Conservation (phyloP, 202 grass and related monocot genomes). For the Zoysia matrella region DNA sequence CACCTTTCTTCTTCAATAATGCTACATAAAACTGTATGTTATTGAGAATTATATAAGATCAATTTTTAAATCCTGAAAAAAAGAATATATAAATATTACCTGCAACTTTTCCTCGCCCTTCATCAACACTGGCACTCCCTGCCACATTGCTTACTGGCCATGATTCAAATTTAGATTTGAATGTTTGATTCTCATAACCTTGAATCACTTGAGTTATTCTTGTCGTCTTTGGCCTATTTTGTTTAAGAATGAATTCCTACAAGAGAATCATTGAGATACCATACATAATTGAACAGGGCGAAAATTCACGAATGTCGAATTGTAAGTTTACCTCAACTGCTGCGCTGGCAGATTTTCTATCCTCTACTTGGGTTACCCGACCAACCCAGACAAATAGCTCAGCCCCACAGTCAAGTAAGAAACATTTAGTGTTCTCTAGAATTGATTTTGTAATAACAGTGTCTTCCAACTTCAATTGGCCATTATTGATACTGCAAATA, state of each 20-base stretch:
- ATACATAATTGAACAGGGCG: slow-evolving; percentile 33
- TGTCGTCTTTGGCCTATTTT: slow-evolving; percentile 77
- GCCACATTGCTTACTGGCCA: slow-evolving; percentile 58
- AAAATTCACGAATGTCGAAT: slow-evolving; percentile 9
- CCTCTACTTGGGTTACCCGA: slow-evolving; percentile 76
- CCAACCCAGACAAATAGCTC: slow-evolving; percentile 95
- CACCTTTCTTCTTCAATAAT: slow-evolving; percentile 80
- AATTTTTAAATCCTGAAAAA: slow-evolving; percentile 16
- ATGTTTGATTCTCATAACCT: slow-evolving; percentile 77
- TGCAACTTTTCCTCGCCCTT: slow-evolving; percentile 90
- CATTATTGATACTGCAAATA: slow-evolving; percentile 72
- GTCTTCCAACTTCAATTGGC: slow-evolving; percentile 71
- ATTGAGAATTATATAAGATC: slow-evolving; percentile 17
- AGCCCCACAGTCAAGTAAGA: slow-evolving; percentile 89
- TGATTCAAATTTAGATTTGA: slow-evolving; percentile 88
- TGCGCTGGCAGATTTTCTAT: slow-evolving; percentile 76
- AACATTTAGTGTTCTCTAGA: slow-evolving; percentile 13
- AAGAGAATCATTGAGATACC: slow-evolving; percentile 28
- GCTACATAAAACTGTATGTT: slow-evolving; percentile 58
- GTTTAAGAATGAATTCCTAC: slow-evolving; percentile 68
- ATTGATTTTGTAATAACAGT: slow-evolving; percentile 64
- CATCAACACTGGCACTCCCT: slow-evolving; percentile 57
- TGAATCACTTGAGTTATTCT: slow-evolving; percentile 76
- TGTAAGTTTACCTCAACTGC: slow-evolving; percentile 68
- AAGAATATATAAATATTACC: slow-evolving; percentile 42